These are phyloP conservation scores for Lipomyces lipofer DNA, from an alignment of 805 yeast species.

Conservation along the genomic window DNA sequence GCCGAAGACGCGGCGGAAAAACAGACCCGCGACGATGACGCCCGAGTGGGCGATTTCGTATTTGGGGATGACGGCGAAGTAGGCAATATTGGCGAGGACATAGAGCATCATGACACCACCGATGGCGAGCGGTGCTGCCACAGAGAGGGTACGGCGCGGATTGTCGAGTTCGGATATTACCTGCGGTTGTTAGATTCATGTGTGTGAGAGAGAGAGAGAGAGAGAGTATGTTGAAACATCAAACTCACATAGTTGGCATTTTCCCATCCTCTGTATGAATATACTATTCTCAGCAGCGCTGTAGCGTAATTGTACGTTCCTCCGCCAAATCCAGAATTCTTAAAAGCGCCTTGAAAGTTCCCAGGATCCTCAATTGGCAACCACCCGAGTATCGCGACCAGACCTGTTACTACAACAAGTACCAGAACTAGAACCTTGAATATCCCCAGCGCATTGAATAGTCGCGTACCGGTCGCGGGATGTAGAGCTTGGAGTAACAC, in stretches of 20 bases:
- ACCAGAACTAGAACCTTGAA: slow-evolving; percentile 54
- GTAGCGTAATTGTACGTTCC: slow-evolving; percentile 55
- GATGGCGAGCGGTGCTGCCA: slow-evolving; percentile 63
- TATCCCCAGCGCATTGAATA: slow-evolving; percentile 57
- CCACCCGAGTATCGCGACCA: slow-evolving; percentile 43
- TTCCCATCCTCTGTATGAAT: slow-evolving; percentile 71
- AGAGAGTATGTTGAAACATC: too few species aligned
- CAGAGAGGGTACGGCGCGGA: slow-evolving; percentile 57
- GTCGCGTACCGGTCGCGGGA: slow-evolving; percentile 52
- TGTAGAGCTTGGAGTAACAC: slow-evolving; percentile 50
- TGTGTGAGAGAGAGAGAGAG: too few species aligned
- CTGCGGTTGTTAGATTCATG: not conserved
- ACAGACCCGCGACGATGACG: slow-evolving; percentile 63
- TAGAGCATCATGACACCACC: slow-evolving; percentile 54
- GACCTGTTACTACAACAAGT: slow-evolving; percentile 52
- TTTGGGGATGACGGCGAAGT: slow-evolving; percentile 54
- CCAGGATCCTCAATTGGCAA: slow-evolving; percentile 38
- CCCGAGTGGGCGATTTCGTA: slow-evolving; percentile 51
- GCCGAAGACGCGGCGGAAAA: slow-evolving; percentile 60
- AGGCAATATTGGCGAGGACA: slow-evolving; percentile 58
- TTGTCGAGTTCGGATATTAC: slow-evolving; percentile 53
- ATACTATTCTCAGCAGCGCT: slow-evolving; percentile 59
- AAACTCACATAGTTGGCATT: slow-evolving; percentile 59
- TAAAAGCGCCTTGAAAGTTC: slow-evolving; percentile 46
- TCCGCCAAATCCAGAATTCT: slow-evolving; percentile 44